A percentile compares a stretch with the other conserved stretches of the same genome.
Evolutionary conservation across 2,329 filamentous ascomycete species (phyloP).

Genomic region (Chrysosporium queenslandicum): DNA sequence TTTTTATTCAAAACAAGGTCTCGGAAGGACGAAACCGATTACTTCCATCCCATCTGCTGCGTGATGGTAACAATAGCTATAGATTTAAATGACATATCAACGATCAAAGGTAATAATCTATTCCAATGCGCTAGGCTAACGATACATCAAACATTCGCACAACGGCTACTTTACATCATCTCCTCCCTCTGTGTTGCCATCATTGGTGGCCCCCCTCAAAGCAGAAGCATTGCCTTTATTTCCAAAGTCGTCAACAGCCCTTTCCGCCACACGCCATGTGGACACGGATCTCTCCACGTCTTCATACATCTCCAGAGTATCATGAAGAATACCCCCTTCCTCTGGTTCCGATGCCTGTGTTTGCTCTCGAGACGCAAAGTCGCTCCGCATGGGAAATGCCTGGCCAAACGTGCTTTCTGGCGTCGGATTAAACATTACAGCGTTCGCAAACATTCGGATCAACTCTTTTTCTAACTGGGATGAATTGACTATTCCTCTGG

Average conservation of each 20-base stretch:
- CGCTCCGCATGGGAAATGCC: constrained; percentile 46
- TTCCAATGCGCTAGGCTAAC: constrained; percentile 1
- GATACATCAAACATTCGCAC: neutral
- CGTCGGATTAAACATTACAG: constrained; percentile 95
- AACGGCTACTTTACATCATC: constrained; percentile 9
- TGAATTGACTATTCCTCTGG: constrained; percentile 84
- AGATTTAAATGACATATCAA: neutral
- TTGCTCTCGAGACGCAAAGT: constrained; percentile 25
- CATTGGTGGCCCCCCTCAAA: constrained; percentile 5
- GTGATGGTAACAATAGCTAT: neutral
- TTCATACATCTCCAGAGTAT: constrained; percentile 79
- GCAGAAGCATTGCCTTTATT: constrained; percentile 22
- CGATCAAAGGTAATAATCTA: neutral
- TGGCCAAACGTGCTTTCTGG: constrained; percentile 59
- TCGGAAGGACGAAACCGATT: constrained; percentile 61
- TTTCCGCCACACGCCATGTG: constrained; percentile 64
- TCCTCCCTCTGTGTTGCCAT: constrained; percentile 5
- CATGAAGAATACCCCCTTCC: constrained; percentile 77
- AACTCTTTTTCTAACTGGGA: constrained; percentile 86
- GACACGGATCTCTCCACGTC: constrained; percentile 72
- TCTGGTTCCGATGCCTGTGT: constrained; percentile 53
- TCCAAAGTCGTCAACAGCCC: constrained; percentile 28
- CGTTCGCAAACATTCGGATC: constrained; percentile 94
- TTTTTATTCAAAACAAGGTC: constrained; percentile 84
- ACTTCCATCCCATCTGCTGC: constrained; percentile 6